phyloP scores from a whole-genome alignment of 352 stramenopile genomes.

The Elongisporangium anandrum region DNA sequence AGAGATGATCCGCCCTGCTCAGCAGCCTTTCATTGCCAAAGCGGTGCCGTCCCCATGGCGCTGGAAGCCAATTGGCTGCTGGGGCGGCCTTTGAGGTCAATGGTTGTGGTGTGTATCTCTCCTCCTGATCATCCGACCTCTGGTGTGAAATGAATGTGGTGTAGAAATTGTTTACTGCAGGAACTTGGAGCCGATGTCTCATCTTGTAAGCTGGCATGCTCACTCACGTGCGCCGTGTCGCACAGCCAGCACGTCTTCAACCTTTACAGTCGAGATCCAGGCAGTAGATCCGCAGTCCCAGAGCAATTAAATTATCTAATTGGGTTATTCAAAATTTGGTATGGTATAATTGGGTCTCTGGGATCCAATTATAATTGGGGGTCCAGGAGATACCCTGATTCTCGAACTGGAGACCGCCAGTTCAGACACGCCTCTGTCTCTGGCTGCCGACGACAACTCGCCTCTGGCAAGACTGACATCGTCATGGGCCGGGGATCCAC shows the following conservation, averaged over 20 bases:
- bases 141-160: background rate
- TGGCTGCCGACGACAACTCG: no score
- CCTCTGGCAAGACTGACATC: no score
- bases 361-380: no score
- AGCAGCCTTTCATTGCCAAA: background rate
- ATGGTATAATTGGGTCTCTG: no score
- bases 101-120: no score
- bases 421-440: no score
- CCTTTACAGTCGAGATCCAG: background rate
- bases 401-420: no score
- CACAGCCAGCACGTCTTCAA: background rate
- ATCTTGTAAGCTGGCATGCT: background rate
- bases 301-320: no score
- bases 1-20: background rate
- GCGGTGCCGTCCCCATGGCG: no score
- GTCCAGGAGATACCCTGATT: no score
- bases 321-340: no score
- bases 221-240: background rate
- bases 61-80: background rate
- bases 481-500: no score
- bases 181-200: background rate
- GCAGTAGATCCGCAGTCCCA: background rate
- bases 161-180: background rate
- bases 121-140: background rate
- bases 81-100: background rate